These are phyloP conservation scores for Trypanosoma caninum DNA, from an alignment of 208 protist genomes.

Conservation along the genomic window DNA sequence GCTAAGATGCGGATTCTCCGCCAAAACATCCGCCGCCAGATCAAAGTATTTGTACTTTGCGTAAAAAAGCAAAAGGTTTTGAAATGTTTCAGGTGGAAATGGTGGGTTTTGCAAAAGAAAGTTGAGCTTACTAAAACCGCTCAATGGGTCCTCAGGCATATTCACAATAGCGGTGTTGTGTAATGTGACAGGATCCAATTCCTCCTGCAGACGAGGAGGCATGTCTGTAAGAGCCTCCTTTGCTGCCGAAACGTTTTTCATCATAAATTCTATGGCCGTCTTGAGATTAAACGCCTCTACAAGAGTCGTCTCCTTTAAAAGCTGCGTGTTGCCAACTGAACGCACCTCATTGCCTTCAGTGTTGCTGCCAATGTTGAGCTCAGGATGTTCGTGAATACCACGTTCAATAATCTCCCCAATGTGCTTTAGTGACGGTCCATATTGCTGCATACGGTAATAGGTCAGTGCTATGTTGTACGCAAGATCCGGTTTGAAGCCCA, in stretches of 20 bases:
- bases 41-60: slow-evolving; percentile 96
- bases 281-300: slow-evolving; percentile 98
- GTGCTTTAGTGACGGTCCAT: slow-evolving; percentile 91
- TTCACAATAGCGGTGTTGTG: slow-evolving; percentile 98
- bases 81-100: slow-evolving; percentile 96
- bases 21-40: slow-evolving; percentile 95
- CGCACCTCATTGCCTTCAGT: slow-evolving; percentile 92
- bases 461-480: slow-evolving; percentile 97
- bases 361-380: slow-evolving; percentile 92
- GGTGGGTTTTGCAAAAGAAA: slow-evolving; percentile 94
- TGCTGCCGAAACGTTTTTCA: slow-evolving; percentile 89
- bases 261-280: slow-evolving; percentile 95
- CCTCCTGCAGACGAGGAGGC: slow-evolving; percentile 94
- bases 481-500: slow-evolving; percentile 90
- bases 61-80: slow-evolving; percentile 96
- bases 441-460: slow-evolving; percentile 95
- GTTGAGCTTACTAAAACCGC: slow-evolving; percentile 96
- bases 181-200: slow-evolving; percentile 96
- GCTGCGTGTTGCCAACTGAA: slow-evolving; percentile 93
- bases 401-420: slow-evolving; percentile 95
- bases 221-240: slow-evolving; percentile 96
- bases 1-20: slow-evolving; percentile 93
- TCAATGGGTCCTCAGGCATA: slow-evolving; percentile 94
- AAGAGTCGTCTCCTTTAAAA: slow-evolving; percentile 94
- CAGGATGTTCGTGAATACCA: slow-evolving; percentile 94